Evolutionary conservation across 1,284 basidiomycete species (phyloP), one percentile per base, ranked within the genome.

Genomic region (Vanrija pseudolonga): DNA sequence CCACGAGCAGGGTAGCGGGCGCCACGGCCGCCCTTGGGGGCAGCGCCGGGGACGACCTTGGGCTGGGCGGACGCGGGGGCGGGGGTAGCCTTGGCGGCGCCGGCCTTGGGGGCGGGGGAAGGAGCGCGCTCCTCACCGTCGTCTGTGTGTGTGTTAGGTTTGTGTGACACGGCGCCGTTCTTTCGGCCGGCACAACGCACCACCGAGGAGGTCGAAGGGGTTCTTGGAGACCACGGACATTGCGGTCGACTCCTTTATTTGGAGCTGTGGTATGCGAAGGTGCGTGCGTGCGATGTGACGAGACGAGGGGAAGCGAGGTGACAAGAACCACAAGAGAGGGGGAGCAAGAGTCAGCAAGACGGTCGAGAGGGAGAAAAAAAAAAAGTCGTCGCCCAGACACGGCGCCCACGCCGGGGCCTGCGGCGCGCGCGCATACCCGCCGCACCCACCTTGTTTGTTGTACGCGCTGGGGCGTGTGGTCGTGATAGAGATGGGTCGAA

Each of bases 201-300:
- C 72, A 59, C 73, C 75, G 63, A 77, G 71, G 57, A 75, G 68
- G 69, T 74, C 75, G 73, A 77, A 77, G 56, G 74, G 72, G 69
- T 77, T 77, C 66, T 70, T 75, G 55, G 75, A 77, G 56, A 71
- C 69, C 64, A 77, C 73, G 57, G 74, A 75, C 74, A 76, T 76
- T 55, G 62, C 72, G 62, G 59, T 61, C 56, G 55, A 56, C 58
- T 60, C 58, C 58, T 47, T 48, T 47, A 45, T 49, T 14, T 56
- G 55, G 58, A 60, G 58, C 58, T 60, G 40, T 24, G 17, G 20
- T 11, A 11, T 26, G 26, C 26, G 26, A 11, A n/a, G n/a, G n/a
- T n/a, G 26, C 26, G 26, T 26, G 26, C 26, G 26, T 2, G 26
- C 26, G 26, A 26, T 26, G 26, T 8, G 43, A 38, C 20, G 20